Conservation (phyloP, 129 eudicot species). For the Helichrysum umbraculigerum region DNA sequence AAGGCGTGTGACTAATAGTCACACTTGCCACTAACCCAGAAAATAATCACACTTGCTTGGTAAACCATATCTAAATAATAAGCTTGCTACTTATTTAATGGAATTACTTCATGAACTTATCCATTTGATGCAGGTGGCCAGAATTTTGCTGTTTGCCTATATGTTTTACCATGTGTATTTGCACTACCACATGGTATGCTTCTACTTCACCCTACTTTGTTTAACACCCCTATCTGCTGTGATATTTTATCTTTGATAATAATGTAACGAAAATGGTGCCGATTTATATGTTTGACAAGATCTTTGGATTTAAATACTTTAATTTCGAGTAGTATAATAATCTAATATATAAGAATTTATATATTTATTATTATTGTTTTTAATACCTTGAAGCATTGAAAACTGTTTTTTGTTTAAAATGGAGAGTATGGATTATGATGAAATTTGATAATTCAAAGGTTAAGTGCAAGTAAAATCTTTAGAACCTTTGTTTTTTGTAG, state of each 20-base stretch:
- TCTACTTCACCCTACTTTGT: slow-evolving; percentile 1
- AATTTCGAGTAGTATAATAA: no score
- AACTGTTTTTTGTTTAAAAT: neutral
- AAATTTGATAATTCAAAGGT: neutral
- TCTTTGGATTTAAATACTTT: neutral
- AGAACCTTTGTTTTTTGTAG: slow-evolving; percentile 1
- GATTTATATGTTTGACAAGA: slow-evolving; percentile 4
- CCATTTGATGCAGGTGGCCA: slow-evolving; percentile 68
- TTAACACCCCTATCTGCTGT: neutral
- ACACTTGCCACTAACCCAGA: neutral
- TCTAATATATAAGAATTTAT: no score
- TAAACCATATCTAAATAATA: no score
- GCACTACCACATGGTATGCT: slow-evolving; percentile 73
- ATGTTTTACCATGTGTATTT: slow-evolving; percentile 69
- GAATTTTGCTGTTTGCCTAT: slow-evolving; percentile 75
- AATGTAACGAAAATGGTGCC: neutral
- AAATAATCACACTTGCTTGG: no score
- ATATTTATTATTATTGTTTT: no score
- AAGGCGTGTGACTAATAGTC: no score
- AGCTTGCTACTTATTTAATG: neutral
- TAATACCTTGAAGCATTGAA: neutral
- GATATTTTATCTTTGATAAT: neutral
- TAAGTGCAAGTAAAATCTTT: neutral
- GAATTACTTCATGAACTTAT: neutral
- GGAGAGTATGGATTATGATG: neutral